Conservation (phyloP, 1,284 basidiomycete genomes). For the Pseudozyma sp. region DNA sequence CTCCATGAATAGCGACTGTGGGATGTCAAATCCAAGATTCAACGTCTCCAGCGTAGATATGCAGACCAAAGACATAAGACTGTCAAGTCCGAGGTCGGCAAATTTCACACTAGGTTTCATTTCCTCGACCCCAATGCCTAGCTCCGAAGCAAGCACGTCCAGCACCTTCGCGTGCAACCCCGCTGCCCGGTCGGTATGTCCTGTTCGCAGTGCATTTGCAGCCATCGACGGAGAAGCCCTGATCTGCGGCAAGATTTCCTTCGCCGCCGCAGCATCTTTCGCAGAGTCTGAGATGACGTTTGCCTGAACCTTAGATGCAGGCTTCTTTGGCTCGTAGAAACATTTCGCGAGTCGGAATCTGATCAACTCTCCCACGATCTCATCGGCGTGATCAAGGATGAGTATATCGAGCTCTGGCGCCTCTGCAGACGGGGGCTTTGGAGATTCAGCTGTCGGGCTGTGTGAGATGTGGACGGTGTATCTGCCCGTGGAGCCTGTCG, state of each 20-base stretch:
- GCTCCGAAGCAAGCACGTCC: conserved; percentile 32
- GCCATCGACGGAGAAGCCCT: background rate
- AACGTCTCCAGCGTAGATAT: conserved; percentile 44
- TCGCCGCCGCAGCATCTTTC: background rate
- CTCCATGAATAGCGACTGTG: conserved; percentile 50
- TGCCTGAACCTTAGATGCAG: background rate
- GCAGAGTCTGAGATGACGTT: background rate
- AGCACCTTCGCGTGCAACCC: conserved; percentile 23
- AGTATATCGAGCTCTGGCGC: conserved; percentile 11
- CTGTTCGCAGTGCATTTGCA: background rate
- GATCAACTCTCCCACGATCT: conserved; percentile 19
- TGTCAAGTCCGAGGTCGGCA: conserved; percentile 50
- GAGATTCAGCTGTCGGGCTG: background rate
- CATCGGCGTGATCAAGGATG: conserved; percentile 3
- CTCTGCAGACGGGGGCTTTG: no score
- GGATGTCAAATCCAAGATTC: conserved; percentile 32
- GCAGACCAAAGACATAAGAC: conserved; percentile 51
- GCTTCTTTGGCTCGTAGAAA: background rate
- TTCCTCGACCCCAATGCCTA: conserved; percentile 36
- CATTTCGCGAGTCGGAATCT: conserved; percentile 4
- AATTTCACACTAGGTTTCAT: conserved; percentile 37
- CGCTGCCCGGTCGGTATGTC: conserved; percentile 3
- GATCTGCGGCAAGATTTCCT: background rate
- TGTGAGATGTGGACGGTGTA: conserved; percentile 15
- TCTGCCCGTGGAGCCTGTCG: background rate